A percentile compares a stretch with the other conserved stretches of the same genome.
Evolutionary conservation across 441 rosid species (phyloP).

Genomic region (Raphanus hybrid): DNA sequence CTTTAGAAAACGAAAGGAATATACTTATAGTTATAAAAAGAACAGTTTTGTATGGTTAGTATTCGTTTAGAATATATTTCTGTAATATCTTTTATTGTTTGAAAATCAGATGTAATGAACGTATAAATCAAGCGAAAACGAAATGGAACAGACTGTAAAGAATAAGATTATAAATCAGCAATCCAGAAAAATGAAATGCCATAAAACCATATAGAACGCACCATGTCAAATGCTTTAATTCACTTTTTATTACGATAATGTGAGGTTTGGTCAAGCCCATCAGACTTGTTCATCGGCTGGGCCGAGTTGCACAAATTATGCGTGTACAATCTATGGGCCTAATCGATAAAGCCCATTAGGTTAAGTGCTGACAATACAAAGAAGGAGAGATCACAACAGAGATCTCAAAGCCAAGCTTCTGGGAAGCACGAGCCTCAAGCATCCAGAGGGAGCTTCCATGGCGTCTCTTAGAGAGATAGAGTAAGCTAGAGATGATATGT

Average conservation of each 20-base stretch:
- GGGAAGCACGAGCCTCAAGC: too few species aligned
- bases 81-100: not conserved
- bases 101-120: not conserved
- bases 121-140: conserved; percentile 8
- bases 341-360: too few species aligned
- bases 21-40: conserved; percentile 6
- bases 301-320: too few species aligned
- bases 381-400: too few species aligned
- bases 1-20: not conserved
- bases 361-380: too few species aligned
- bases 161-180: not conserved
- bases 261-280: too few species aligned
- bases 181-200: not conserved
- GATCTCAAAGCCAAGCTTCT: too few species aligned
- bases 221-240: not conserved
- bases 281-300: too few species aligned
- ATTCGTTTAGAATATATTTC: not conserved
- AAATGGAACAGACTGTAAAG: not conserved
- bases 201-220: not conserved
- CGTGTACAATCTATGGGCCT: too few species aligned
- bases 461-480: too few species aligned
- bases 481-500: too few species aligned
- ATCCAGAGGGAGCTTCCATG: too few species aligned
- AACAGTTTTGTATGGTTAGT: conserved; percentile 27
- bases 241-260: not conserved